Conservation (phyloP, 495 filamentous ascomycete species). For the Penicillium steckii region DNA sequence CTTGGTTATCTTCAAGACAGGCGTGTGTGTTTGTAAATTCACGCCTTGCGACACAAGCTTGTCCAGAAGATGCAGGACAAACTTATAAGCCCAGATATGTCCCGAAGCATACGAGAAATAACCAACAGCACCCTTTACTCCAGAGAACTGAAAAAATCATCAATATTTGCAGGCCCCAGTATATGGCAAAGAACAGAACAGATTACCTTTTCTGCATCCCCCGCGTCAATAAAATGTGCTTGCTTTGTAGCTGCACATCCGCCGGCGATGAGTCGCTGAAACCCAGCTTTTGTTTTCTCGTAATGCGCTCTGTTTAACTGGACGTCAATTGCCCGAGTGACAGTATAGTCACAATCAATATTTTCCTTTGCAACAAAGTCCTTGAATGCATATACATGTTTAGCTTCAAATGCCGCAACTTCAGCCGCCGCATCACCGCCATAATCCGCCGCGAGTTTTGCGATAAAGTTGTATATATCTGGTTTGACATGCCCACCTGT, state of each 20-base stretch:
- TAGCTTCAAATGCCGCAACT: constrained; percentile 32
- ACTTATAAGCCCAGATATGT: constrained; percentile 78
- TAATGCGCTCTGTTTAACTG: constrained; percentile 18
- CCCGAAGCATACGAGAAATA: constrained; percentile 42
- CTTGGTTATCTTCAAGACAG: constrained; percentile 48
- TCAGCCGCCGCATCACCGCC: constrained; percentile 33
- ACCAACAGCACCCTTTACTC: constrained; percentile 46
- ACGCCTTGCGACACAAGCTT: constrained; percentile 52
- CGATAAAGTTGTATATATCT: constrained; percentile 31
- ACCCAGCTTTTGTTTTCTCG: constrained; percentile 22
- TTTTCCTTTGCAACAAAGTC: constrained; percentile 27
- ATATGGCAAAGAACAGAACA: not conserved
- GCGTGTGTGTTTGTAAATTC: constrained; percentile 78
- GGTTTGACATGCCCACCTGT: constrained; percentile 36
- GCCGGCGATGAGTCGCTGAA: constrained; percentile 18
- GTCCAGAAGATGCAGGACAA: constrained; percentile 66
- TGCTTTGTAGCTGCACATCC: constrained; percentile 18
- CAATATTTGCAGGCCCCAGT: not conserved
- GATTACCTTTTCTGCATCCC: constrained; percentile 22
- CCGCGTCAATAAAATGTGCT: constrained; percentile 12
- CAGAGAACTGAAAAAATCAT: constrained; percentile 33
- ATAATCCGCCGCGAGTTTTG: constrained; percentile 21
- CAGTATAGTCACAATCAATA: constrained; percentile 34
- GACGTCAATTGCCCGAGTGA: constrained; percentile 30
- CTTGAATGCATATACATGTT: constrained; percentile 26